Percentiles rank a stretch among this genome's conserved stretches.
Conservation (phyloP, 352 stramenopile genomes). For the Phytophthora pisi region DNA sequence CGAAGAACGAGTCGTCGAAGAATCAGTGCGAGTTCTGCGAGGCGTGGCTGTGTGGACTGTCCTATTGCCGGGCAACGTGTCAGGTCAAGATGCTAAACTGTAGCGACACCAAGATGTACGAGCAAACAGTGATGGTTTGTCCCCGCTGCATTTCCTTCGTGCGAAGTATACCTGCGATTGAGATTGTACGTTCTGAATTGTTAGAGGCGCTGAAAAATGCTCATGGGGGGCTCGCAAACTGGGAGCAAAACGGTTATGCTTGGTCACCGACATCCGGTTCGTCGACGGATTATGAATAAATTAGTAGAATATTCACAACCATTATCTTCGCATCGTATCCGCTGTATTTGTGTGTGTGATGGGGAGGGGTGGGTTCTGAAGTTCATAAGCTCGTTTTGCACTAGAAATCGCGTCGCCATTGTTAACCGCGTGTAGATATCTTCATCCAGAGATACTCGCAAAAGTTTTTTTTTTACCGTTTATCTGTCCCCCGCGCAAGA, state of each 20-base stretch:
- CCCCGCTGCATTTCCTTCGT: constrained; percentile 25
- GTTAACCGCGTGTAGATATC: too few relatives aligned
- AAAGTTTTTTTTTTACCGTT: too few relatives aligned
- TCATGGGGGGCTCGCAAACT: constrained; percentile 9
- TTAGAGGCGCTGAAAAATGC: constrained; percentile 12
- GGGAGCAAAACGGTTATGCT: constrained; percentile 13
- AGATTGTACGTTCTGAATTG: constrained; percentile 19
- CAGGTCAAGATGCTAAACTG: constrained; percentile 30
- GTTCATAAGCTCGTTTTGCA: too few relatives aligned
- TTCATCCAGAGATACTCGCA: too few relatives aligned
- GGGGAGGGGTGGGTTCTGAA: too few relatives aligned
- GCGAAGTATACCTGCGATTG: constrained; percentile 10
- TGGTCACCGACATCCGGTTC: not conserved
- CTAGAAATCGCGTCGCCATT: too few relatives aligned
- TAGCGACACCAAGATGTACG: constrained; percentile 23
- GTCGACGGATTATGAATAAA: constrained; percentile 8
- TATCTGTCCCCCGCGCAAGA: too few relatives aligned
- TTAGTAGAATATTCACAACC: too few relatives aligned
- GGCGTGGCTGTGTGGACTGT: constrained; percentile 13
- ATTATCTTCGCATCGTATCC: too few relatives aligned
- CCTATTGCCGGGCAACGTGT: constrained; percentile 19
- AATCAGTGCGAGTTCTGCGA: constrained; percentile 32
- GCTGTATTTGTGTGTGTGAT: too few relatives aligned
- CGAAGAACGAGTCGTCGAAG: not conserved
- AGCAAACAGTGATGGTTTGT: constrained; percentile 27